Conservation (phyloP, 495 filamentous ascomycete genomes). For the Cenococcum geophilum region DNA sequence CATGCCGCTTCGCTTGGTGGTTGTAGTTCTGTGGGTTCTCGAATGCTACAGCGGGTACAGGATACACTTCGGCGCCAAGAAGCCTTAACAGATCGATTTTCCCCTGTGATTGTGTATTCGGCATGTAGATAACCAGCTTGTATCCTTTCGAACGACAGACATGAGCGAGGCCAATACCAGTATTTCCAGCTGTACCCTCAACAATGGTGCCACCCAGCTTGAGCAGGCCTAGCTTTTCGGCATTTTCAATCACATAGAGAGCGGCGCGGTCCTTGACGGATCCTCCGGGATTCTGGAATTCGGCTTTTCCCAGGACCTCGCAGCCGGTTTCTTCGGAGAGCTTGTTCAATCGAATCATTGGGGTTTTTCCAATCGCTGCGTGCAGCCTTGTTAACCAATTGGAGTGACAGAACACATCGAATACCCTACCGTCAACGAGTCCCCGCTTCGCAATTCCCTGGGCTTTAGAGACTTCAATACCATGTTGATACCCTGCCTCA, state of each 20-base stretch:
- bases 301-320: slow-evolving; percentile 91
- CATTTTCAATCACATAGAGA: slow-evolving; percentile 87
- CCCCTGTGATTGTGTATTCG: slow-evolving; percentile 94
- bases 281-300: slow-evolving; percentile 97
- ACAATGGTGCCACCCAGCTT: slow-evolving; percentile 86
- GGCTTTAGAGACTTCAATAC: slow-evolving; percentile 54
- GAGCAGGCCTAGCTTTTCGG: slow-evolving; percentile 79
- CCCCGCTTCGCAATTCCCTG: slow-evolving; percentile 74
- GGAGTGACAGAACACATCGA: neutral
- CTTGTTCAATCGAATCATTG: slow-evolving; percentile 79
- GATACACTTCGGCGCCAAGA: slow-evolving; percentile 93
- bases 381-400: neutral
- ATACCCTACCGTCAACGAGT: slow-evolving; percentile 68
- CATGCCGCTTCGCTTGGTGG: slow-evolving; percentile 85
- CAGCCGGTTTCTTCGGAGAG: slow-evolving; percentile 91
- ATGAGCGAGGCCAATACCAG: slow-evolving; percentile 94
- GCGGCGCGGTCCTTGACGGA: slow-evolving; percentile 96
- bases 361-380: slow-evolving; percentile 92
- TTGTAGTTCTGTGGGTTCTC: slow-evolving; percentile 97
- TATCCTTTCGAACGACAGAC: slow-evolving; percentile 93
- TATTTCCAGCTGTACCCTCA: slow-evolving; percentile 96
- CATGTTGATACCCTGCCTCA: slow-evolving; percentile 14
- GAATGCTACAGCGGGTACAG: slow-evolving; percentile 95
- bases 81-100: slow-evolving; percentile 91
- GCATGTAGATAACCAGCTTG: slow-evolving; percentile 97